A percentile compares a stretch with the other conserved stretches of the same genome.
Conservation (phyloP, 805 yeast genomes). For the Monosporozyma yasuniensis region DNA sequence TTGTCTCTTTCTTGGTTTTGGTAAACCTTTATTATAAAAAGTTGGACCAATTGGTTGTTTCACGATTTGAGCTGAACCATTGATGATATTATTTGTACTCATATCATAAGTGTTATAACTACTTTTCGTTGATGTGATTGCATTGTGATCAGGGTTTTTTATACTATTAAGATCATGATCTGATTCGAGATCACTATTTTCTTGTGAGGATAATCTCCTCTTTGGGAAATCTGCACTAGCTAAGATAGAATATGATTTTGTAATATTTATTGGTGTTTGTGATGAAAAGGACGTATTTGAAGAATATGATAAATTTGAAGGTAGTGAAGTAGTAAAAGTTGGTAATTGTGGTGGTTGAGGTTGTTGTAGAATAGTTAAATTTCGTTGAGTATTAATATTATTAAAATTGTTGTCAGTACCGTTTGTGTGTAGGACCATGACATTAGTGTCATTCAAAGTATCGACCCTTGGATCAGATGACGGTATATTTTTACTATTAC, state of each 20-base stretch:
- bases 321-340: background rate
- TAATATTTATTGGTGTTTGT: background rate
- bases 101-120: background rate
- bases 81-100: background rate
- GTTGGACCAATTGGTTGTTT: background rate
- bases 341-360: background rate
- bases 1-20: constrained; percentile 36
- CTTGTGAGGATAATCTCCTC: background rate
- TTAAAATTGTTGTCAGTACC: background rate
- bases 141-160: too few relatives aligned
- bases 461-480: background rate
- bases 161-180: background rate
- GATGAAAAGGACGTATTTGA: background rate
- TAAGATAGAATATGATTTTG: background rate
- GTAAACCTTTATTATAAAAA: background rate
- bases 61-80: background rate
- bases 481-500: background rate
- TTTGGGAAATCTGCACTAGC: background rate
- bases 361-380: background rate
- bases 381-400: background rate
- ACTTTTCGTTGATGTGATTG: too few relatives aligned
- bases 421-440: background rate
- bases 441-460: background rate
- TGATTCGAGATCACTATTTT: background rate
- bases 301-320: background rate